Evolutionary conservation across 2,329 filamentous ascomycete genomes (phyloP), one percentile per base, ranked within the genome.

Genomic region (Aspergillus fischeri): DNA sequence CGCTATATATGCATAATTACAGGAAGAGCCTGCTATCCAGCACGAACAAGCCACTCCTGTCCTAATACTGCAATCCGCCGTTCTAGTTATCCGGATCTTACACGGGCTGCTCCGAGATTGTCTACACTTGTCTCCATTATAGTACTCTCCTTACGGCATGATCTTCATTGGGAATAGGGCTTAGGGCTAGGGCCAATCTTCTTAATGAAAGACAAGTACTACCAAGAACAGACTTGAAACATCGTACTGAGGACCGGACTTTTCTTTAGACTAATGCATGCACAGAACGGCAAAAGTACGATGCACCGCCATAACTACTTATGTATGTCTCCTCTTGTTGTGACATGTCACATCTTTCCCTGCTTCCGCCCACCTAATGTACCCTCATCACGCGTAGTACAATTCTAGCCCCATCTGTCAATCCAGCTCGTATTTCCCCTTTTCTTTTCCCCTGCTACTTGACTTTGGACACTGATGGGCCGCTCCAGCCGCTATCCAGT

Each of bases 141-240:
- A 14, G 4, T 14, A 35, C 4, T 11, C 32, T 17, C 4, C 32
- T 38, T 38, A 38, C 32, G 7, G 32, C 32, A 38, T 38, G 32
- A 7, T 38, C 32, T 38, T 17, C 5, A 38, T 38, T 38, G 5
- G 32, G 41, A 14, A 53, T 55, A 60, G 56, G 55, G 56, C 55
- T 55, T 48, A 58, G 58, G 56, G 56, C 53, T 58, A 60, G 58
- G 56, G 55, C 50, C 48, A n/a, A 11, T n/a, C 3, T 32, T 6
- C 9, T 28, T 14, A 48, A 17, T 35, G 32, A 17, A 38, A 5
- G 14, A 38, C 6, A 17, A 17, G 32, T 38, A 38, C 32, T 3
- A 17, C 14, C 32, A 38, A 38, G 14, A 17, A 38, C 14, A 17
- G 32, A 17, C 32, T 7, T 14, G 28, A 17, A 35, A 35, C 4